These are phyloP conservation scores for Plenodomus tracheiphilus DNA, from an alignment of 2,329 filamentous ascomycete species.

Conservation along the genomic window DNA sequence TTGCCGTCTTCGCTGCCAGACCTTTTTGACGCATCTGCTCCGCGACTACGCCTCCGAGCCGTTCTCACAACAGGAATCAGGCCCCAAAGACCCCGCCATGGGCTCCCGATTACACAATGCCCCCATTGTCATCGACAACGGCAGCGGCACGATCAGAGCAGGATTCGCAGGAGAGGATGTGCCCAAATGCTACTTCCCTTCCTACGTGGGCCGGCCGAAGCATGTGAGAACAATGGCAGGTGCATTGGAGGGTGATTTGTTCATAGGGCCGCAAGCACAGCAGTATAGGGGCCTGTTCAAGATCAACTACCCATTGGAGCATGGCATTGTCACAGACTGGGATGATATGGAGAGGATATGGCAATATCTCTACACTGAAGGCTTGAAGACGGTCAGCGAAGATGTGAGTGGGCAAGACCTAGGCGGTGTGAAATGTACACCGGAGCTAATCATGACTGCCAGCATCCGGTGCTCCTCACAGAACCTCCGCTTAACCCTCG, in stretches of 20 bases:
- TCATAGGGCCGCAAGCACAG: conserved; percentile 90
- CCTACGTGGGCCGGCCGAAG: conserved; percentile 94
- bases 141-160: conserved; percentile 94
- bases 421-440: conserved; percentile 3
- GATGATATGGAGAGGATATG: conserved; percentile 99
- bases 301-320: conserved; percentile 93
- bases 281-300: conserved; percentile 91
- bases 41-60: no score
- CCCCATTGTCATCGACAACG: conserved; percentile 98
- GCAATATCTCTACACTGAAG: conserved; percentile 96
- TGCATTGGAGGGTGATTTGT: conserved; percentile 92
- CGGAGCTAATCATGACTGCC: conserved; percentile 16
- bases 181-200: conserved; percentile 96
- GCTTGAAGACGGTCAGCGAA: conserved; percentile 94
- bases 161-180: conserved; percentile 96
- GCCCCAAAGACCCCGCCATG: conserved; percentile 48
- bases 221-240: conserved; percentile 94
- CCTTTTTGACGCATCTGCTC: no score
- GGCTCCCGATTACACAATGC: conserved; percentile 86
- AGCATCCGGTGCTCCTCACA: conserved; percentile 94
- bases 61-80: background rate
- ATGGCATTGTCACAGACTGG: conserved; percentile 99
- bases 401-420: conserved; percentile 63
- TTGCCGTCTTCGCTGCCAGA: background rate
- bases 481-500: conserved; percentile 95